Conservation (phyloP, 768 basidiomycete species). For the Boletus subparvulus region DNA sequence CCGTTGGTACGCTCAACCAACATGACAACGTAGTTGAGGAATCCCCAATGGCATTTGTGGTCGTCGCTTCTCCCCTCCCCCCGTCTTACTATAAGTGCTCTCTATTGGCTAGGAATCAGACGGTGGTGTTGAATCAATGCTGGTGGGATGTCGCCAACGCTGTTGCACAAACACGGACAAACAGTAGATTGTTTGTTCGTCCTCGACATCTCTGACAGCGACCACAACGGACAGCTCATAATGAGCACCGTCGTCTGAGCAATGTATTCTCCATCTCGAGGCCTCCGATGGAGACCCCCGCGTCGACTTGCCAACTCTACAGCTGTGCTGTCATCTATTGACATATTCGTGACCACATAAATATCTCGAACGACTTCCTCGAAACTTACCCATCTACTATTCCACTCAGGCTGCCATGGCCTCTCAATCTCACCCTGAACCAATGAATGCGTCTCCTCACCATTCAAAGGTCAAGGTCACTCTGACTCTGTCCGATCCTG, state of each 20-base stretch:
- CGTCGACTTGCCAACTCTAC: conserved; percentile 4
- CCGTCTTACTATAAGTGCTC: too few relatives aligned
- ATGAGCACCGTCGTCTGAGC: conserved; percentile 21
- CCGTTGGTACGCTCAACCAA: too few relatives aligned
- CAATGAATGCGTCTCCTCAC: conserved; percentile 80
- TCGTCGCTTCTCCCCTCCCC: too few relatives aligned
- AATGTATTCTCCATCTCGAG: not conserved
- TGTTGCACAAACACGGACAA: conserved; percentile 12
- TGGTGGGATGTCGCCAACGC: too few relatives aligned
- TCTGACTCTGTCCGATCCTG: conserved; percentile 54
- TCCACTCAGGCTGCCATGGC: conserved; percentile 28
- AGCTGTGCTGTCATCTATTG: conserved; percentile 1
- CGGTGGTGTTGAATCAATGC: too few relatives aligned
- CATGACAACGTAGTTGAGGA: too few relatives aligned
- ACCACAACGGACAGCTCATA: conserved; percentile 7
- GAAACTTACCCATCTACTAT: not conserved
- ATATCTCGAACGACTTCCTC: conserved; percentile 4
- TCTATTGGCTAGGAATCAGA: too few relatives aligned
- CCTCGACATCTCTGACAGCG: not conserved
- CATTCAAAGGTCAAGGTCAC: conserved; percentile 79
- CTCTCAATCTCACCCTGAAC: conserved; percentile 44
- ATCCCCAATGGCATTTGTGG: too few relatives aligned
- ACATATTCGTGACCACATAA: conserved; percentile 12
- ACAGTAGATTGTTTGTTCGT: conserved; percentile 1
- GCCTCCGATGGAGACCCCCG: conserved; percentile 14